These are phyloP conservation scores for Nannizzia gypsea DNA, from an alignment of 2,329 filamentous ascomycete genomes.

Conservation along the genomic window DNA sequence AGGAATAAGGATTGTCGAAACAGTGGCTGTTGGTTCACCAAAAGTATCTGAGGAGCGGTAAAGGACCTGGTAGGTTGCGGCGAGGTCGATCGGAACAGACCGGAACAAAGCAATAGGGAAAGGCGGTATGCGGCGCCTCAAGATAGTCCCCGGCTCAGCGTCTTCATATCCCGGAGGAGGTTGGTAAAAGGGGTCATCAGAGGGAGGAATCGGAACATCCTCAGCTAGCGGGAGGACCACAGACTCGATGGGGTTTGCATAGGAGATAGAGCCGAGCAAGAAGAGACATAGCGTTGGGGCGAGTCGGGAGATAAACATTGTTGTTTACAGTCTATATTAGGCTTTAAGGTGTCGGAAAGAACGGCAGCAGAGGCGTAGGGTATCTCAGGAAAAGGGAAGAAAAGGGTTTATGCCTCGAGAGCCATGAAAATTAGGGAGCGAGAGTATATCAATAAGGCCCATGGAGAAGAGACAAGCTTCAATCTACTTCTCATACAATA, in stretches of 20 bases:
- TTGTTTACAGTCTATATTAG: background rate
- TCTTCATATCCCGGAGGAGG: conserved; percentile 20
- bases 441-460: background rate
- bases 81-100: conserved; percentile 17
- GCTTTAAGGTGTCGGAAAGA: background rate
- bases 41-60: conserved; percentile 32
- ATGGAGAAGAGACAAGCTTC: background rate
- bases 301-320: background rate
- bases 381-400: background rate
- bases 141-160: conserved; percentile 19
- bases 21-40: conserved; percentile 27
- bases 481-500: background rate
- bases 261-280: background rate
- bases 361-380: background rate
- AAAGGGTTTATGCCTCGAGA: background rate
- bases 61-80: conserved; percentile 26
- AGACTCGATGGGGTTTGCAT: background rate
- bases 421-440: background rate
- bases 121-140: conserved; percentile 18
- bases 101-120: conserved; percentile 19
- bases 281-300: background rate
- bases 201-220: conserved; percentile 14
- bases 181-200: conserved; percentile 22
- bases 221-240: background rate
- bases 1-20: conserved; percentile 32